Base-by-base conservation (phyloP, 2,329 filamentous ascomycete species). In the Penicillium frequentans region DNA sequence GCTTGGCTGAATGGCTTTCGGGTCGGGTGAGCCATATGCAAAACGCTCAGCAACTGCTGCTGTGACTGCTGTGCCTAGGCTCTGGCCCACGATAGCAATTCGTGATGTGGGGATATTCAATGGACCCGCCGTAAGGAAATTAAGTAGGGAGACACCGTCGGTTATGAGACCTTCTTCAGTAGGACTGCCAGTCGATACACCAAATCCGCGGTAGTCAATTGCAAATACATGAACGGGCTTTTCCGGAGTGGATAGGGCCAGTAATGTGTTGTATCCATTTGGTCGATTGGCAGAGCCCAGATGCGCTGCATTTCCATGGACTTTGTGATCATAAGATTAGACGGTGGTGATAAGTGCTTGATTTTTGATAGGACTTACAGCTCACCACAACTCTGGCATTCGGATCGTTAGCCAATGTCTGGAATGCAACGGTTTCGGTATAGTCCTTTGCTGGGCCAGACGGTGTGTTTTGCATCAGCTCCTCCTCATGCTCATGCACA, bases 171-270 rank as follows among this genome's bases (percentile, higher is more conserved):
- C 93, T 35, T 83, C 77, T 76, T 98, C 93, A 0, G 87, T 88
- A 0, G 93, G 93, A 4, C 75, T 77, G n/a, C 93, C 91, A 0
- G 87, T 90, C 9, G 90, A 95, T 39, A 85, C 82, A 1, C 92
- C 93, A 65, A 91, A 97, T 7, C 93, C 93, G 19, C 93, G 89
- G 75, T 97, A 97, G 78, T 96, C 92, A 66, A 96, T 86, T 39
- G 91, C 85, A n/a, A 97, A 80, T 45, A 96, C 84, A 70, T 97
- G 93, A 54, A 92, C 67, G 1, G 77, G 77, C 49, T 75, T 85
- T 55, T 83, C 80, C 0, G 81, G 86, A 0, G 83, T 84, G 2
- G 89, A 89, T 3, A 87, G 86, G 52, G 89, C 84, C 4, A 91
- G 86, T 43, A 96, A 79, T 45, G 87, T 83, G 65, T 92, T 90